Conservation (phyloP, 768 basidiomycete genomes). For the Rhodotorula toruloides region DNA sequence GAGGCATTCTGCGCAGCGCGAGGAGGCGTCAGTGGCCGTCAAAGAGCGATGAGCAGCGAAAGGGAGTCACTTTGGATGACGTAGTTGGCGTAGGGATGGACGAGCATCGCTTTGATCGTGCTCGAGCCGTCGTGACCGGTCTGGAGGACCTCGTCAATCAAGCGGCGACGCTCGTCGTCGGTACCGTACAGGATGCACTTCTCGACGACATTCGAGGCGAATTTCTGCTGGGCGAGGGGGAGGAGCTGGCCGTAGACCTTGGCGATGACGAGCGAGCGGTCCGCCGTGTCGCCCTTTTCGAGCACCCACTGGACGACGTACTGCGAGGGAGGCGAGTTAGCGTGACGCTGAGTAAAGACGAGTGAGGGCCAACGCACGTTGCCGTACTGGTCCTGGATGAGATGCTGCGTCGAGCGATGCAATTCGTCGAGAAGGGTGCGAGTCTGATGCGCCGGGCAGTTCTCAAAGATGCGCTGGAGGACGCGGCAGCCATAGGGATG, state of each 20-base stretch:
- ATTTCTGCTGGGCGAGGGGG: constrained; percentile 58
- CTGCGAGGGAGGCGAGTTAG: constrained; percentile 14
- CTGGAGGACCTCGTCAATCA: constrained; percentile 77
- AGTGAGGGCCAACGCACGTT: constrained; percentile 47
- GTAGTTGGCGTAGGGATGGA: constrained; percentile 67
- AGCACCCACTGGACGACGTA: constrained; percentile 94
- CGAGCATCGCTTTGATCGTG: constrained; percentile 62
- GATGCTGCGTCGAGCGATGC: constrained; percentile 60
- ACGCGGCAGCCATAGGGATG: constrained; percentile 94
- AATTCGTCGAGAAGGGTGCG: constrained; percentile 76
- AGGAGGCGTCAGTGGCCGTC: no score
- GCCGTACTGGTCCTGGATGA: constrained; percentile 90
- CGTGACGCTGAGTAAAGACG: neutral
- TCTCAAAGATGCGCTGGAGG: constrained; percentile 84
- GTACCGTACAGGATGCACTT: constrained; percentile 41
- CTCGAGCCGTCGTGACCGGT: constrained; percentile 62
- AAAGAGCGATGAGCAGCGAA: no score
- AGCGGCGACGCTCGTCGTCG: constrained; percentile 58
- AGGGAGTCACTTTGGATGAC: constrained; percentile 29
- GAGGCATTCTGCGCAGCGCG: constrained; percentile 51
- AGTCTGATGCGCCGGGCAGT: constrained; percentile 64
- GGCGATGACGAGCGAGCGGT: constrained; percentile 61
- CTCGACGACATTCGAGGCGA: constrained; percentile 65
- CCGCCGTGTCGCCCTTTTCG: constrained; percentile 67
- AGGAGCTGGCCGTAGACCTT: constrained; percentile 73